These are phyloP conservation scores for Entomortierella lignicola DNA, from an alignment of 192 early-diverging fungal species.

Conservation along the genomic window DNA sequence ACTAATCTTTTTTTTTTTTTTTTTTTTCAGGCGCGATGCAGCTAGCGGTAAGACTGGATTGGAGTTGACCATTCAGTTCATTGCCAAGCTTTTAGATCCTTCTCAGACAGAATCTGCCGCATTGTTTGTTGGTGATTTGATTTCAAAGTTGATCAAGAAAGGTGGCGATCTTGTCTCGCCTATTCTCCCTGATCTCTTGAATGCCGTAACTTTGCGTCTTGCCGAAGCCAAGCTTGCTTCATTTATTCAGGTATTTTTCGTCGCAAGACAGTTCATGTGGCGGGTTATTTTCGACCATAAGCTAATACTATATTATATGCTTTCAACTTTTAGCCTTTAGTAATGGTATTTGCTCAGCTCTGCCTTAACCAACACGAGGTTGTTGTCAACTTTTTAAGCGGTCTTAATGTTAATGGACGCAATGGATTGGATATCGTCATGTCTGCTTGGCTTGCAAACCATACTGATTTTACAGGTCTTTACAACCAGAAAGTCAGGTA, in stretches of 20 bases:
- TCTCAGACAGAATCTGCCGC: slow-evolving; percentile 81
- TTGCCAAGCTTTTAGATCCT: slow-evolving; percentile 83
- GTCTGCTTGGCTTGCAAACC: slow-evolving; percentile 85
- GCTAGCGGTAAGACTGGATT: slow-evolving; percentile 72
- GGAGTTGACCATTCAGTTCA: slow-evolving; percentile 83
- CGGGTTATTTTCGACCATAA: neutral
- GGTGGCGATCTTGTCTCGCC: slow-evolving; percentile 71
- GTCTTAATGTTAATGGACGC: slow-evolving; percentile 66
- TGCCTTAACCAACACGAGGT: slow-evolving; percentile 74
- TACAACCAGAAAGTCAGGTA: slow-evolving; percentile 87
- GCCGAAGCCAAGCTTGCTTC: slow-evolving; percentile 78
- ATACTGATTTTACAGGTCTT: slow-evolving; percentile 83
- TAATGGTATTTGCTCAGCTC: slow-evolving; percentile 90
- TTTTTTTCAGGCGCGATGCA: slow-evolving; percentile 47
- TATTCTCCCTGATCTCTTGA: slow-evolving; percentile 82
- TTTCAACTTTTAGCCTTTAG: slow-evolving; percentile 68
- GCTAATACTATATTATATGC: too few relatives aligned
- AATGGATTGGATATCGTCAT: slow-evolving; percentile 84
- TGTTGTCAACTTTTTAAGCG: slow-evolving; percentile 78
- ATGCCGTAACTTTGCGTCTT: slow-evolving; percentile 78
- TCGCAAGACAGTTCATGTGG: neutral
- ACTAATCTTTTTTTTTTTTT: neutral
- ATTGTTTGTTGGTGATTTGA: slow-evolving; percentile 91
- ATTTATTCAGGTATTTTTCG: slow-evolving; percentile 78
- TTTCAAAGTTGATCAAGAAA: slow-evolving; percentile 88